Conservation (phyloP, 2,329 filamentous ascomycete genomes). For the Cercospora zeina region DNA sequence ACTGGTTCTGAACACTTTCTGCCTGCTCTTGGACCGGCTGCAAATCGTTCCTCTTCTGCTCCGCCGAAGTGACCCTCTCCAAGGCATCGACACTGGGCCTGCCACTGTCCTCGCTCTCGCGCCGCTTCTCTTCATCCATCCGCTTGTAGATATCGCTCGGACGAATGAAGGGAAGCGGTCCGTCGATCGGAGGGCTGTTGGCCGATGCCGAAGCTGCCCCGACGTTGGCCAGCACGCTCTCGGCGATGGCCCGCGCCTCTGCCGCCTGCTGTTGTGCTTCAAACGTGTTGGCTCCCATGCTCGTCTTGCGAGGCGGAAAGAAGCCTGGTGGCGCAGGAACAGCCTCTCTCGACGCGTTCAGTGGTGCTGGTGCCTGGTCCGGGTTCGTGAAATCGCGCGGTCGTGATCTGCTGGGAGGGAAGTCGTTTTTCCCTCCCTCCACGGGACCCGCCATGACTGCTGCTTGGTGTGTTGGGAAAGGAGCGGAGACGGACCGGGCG, state of each 20-base stretch:
- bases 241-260: slow-evolving; percentile 26
- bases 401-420: slow-evolving; percentile 25
- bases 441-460: slow-evolving; percentile 18
- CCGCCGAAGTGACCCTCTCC: slow-evolving; percentile 34
- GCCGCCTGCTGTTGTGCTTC: slow-evolving; percentile 23
- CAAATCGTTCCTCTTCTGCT: slow-evolving; percentile 27
- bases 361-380: slow-evolving; percentile 52
- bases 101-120: slow-evolving; percentile 58
- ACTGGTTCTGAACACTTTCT: slow-evolving; percentile 21
- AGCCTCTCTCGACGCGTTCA: slow-evolving; percentile 40
- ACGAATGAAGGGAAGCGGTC: slow-evolving; percentile 64
- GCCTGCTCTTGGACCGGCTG: slow-evolving; percentile 29
- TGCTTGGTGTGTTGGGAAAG: slow-evolving; percentile 25
- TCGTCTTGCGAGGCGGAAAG: slow-evolving; percentile 64
- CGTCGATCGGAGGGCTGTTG: slow-evolving; percentile 45
- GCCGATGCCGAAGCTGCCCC: slow-evolving; percentile 7
- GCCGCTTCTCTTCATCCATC: slow-evolving; percentile 64
- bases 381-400: slow-evolving; percentile 55
- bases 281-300: slow-evolving; percentile 53
- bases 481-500: slow-evolving; percentile 24
- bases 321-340: slow-evolving; percentile 43
- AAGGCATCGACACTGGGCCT: slow-evolving; percentile 58
- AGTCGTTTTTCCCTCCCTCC: slow-evolving; percentile 22
- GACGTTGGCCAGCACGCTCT: slow-evolving; percentile 13
- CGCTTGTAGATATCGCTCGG: slow-evolving; percentile 77